These are phyloP conservation scores for Suillus clintonianus DNA, from an alignment of 768 basidiomycete species.

Conservation along the genomic window DNA sequence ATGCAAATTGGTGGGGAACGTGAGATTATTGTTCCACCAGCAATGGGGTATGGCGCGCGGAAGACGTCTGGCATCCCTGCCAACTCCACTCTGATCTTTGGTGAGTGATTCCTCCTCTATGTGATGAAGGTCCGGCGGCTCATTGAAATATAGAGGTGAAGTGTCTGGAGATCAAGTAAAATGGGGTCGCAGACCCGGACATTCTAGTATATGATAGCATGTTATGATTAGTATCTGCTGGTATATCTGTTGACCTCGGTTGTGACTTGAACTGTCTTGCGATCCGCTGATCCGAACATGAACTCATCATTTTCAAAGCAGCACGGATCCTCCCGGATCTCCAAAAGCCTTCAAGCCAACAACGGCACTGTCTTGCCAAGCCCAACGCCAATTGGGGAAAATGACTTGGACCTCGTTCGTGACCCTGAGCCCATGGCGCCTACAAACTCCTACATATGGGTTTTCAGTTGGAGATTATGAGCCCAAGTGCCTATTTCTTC, in stretches of 20 bases:
- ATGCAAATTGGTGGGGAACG: constrained; percentile 94
- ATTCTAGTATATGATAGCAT: neutral
- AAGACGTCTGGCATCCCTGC: constrained; percentile 66
- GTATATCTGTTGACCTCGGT: neutral
- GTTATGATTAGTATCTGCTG: neutral
- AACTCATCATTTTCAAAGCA: neutral
- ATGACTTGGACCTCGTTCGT: neutral
- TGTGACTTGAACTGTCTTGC: neutral
- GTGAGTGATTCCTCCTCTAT: constrained; percentile 41
- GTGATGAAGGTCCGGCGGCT: neutral
- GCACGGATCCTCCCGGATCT: too few species aligned
- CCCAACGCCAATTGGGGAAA: neutral
- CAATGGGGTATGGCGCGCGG: constrained; percentile 70
- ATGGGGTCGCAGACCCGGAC: neutral
- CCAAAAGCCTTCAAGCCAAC: neutral
- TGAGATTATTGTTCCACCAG: constrained; percentile 69
- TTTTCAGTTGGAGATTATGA: neutral
- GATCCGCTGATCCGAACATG: neutral
- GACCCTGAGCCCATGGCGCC: neutral
- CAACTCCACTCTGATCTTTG: constrained; percentile 82
- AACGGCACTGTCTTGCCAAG: neutral
- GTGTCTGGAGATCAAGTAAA: constrained; percentile 65
- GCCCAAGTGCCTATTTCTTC: neutral
- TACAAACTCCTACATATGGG: neutral
- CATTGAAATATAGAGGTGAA: constrained; percentile 59